Conservation (phyloP, 2,329 filamentous ascomycete species). For the Phyllachora maydis region DNA sequence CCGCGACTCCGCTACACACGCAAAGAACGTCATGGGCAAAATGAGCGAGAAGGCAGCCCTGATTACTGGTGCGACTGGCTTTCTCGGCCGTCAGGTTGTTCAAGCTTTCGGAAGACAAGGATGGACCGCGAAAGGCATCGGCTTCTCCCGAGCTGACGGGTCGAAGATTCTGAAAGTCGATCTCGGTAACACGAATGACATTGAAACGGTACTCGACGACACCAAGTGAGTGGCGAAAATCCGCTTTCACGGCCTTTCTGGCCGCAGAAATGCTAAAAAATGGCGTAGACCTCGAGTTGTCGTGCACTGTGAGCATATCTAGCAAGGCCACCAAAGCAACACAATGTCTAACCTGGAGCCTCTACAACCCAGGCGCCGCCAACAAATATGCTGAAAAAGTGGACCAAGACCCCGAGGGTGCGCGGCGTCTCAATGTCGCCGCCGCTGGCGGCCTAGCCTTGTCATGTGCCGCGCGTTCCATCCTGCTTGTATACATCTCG, state of each 20-base stretch:
- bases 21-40: too few relatives aligned
- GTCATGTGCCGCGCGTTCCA: slow-evolving; percentile 38
- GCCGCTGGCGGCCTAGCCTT: slow-evolving; percentile 47
- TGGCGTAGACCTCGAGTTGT: slow-evolving; percentile 31
- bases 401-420: slow-evolving; percentile 56
- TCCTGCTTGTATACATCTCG: slow-evolving; percentile 57
- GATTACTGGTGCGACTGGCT: slow-evolving; percentile 67
- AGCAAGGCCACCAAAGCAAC: too few relatives aligned
- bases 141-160: slow-evolving; percentile 53
- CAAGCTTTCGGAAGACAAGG: slow-evolving; percentile 42
- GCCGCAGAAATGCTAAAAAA: neutral
- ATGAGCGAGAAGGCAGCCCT: slow-evolving; percentile 34
- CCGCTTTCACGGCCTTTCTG: too few relatives aligned
- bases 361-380: slow-evolving; percentile 49
- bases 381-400: slow-evolving; percentile 79
- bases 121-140: slow-evolving; percentile 56
- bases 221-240: slow-evolving; percentile 32
- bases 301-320: slow-evolving; percentile 62
- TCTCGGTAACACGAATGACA: slow-evolving; percentile 21
- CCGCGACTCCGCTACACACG: too few relatives aligned
- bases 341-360: too few relatives aligned
- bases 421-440: slow-evolving; percentile 52
- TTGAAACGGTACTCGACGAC: slow-evolving; percentile 27
- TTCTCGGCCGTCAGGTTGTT: slow-evolving; percentile 63
- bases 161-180: slow-evolving; percentile 43